These are phyloP conservation scores for Cymbidium sinense DNA, from an alignment of 106 monocot species.

Conservation along the genomic window DNA sequence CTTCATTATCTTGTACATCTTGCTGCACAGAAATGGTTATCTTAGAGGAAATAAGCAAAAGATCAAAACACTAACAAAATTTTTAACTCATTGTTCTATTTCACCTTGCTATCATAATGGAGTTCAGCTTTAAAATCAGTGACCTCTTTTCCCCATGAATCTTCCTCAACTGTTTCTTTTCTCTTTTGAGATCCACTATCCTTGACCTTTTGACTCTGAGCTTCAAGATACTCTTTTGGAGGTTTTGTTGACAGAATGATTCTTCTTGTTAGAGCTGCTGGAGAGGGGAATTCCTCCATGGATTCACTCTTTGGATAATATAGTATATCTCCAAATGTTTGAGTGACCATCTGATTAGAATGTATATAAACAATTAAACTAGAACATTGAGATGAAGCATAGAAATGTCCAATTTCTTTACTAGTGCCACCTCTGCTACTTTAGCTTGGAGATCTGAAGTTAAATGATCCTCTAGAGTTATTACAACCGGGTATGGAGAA, in stretches of 20 bases:
- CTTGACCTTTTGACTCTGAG: slow-evolving; percentile 40
- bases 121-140: slow-evolving; percentile 57
- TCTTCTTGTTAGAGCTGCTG: slow-evolving; percentile 48
- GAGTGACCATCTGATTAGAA: slow-evolving; percentile 35
- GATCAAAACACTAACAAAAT: neutral
- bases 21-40: neutral
- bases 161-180: slow-evolving; percentile 37
- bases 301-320: slow-evolving; percentile 55
- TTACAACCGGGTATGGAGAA: slow-evolving; percentile 22
- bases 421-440: slow-evolving; percentile 22
- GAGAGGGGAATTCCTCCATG: slow-evolving; percentile 66
- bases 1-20: neutral
- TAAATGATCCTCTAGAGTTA: slow-evolving; percentile 33
- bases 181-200: slow-evolving; percentile 19
- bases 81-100: neutral
- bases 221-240: slow-evolving; percentile 70
- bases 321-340: slow-evolving; percentile 67
- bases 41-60: neutral
- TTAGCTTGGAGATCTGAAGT: slow-evolving; percentile 33
- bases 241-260: slow-evolving; percentile 83
- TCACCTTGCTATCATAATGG: slow-evolving; percentile 48
- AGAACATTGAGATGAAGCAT: neutral
- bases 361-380: neutral
- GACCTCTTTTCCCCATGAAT: slow-evolving; percentile 70
- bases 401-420: neutral